Percentiles rank a stretch among this genome's conserved stretches.
Evolutionary conservation across 768 basidiomycete species (phyloP).

Genomic region (Tulasnella sp.): DNA sequence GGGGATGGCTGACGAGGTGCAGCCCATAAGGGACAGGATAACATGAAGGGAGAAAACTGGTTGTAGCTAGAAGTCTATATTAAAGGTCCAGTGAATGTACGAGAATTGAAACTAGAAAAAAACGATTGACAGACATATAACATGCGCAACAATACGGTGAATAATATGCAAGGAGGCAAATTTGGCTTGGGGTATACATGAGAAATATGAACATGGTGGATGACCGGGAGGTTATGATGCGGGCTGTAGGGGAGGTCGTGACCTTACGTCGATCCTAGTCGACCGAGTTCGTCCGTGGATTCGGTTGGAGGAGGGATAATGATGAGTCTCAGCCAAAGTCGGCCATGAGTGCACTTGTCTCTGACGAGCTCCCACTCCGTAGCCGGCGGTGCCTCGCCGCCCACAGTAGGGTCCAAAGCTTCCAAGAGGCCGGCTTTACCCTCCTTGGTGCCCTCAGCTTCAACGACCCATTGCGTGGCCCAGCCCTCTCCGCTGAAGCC

Average conservation of each 20-base stretch:
- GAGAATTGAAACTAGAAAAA: neutral
- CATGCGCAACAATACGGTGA: neutral
- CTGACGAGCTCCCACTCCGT: slow-evolving; percentile 27
- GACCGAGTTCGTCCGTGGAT: slow-evolving; percentile 22
- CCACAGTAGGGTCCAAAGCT: neutral
- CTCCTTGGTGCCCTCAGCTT: slow-evolving; percentile 64
- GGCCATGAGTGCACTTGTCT: slow-evolving; percentile 10
- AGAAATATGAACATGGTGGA: neutral
- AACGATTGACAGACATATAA: neutral
- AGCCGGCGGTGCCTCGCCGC: neutral
- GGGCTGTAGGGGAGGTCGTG: neutral
- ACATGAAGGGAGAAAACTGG: neutral
- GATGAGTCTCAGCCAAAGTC: slow-evolving; percentile 17
- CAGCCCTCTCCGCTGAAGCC: slow-evolving; percentile 55
- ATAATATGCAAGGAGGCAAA: slow-evolving; percentile 3
- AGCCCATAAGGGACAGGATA: neutral
- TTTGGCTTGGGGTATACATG: neutral
- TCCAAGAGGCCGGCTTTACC: slow-evolving; percentile 29
- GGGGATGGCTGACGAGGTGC: neutral
- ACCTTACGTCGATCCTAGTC: neutral
- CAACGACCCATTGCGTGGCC: slow-evolving; percentile 75
- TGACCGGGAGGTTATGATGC: neutral
- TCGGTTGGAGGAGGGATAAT: neutral
- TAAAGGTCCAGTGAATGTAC: neutral
- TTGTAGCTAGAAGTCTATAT: neutral